Evolutionary conservation across 1,284 basidiomycete species (phyloP).

Genomic region (Naganishia albida): DNA sequence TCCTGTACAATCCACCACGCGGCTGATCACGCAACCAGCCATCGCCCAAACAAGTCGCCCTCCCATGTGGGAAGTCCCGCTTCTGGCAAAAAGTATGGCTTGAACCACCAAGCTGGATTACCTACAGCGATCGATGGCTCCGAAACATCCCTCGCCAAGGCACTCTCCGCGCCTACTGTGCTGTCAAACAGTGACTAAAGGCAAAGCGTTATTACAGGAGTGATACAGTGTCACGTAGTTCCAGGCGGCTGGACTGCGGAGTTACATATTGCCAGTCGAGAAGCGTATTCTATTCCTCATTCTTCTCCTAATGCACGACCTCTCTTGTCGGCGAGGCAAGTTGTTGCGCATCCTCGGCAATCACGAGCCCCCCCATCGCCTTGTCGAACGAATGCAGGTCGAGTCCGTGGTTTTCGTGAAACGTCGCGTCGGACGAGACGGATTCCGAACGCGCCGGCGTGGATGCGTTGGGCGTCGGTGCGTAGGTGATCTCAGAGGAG

Average conservation of each 20-base stretch:
- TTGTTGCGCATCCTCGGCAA: constrained; percentile 5
- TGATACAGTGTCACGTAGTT: neutral
- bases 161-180: too few species aligned
- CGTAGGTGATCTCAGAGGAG: neutral
- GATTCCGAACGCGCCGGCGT: constrained; percentile 16
- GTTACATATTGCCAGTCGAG: neutral
- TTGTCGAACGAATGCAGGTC: constrained; percentile 20
- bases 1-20: too few species aligned
- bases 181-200: too few species aligned
- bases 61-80: too few species aligned
- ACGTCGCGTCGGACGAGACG: constrained; percentile 18
- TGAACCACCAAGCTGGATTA: too few species aligned
- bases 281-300: neutral
- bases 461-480: neutral
- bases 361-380: constrained; percentile 15
- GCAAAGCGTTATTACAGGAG: neutral
- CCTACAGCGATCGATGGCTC: too few species aligned
- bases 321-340: neutral
- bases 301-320: neutral
- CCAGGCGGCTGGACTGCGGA: neutral
- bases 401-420: constrained; percentile 24
- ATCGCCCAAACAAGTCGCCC: too few species aligned
- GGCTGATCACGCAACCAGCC: too few species aligned
- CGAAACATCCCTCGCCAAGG: too few species aligned
- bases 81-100: too few species aligned